phyloP scores from a whole-genome alignment of 2,329 filamentous ascomycete species.

The Fonsecaea pedrosoi region DNA sequence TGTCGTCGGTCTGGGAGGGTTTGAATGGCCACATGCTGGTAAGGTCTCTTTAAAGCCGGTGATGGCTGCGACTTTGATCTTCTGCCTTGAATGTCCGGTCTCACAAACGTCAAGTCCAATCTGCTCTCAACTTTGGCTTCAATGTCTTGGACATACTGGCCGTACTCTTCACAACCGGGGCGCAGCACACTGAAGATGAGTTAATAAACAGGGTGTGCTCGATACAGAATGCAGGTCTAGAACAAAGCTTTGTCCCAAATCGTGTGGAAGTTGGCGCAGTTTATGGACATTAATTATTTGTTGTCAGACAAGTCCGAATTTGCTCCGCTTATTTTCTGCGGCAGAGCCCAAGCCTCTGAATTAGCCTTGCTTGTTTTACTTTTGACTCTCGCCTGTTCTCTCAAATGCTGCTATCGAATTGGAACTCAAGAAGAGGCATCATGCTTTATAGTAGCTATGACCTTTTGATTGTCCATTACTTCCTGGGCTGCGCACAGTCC shows the following conservation, averaged over 20 bases:
- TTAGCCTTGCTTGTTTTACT: too few relatives aligned
- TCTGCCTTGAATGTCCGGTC: not conserved
- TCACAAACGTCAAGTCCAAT: not conserved
- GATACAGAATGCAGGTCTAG: not conserved
- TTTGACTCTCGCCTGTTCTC: too few relatives aligned
- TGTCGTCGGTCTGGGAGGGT: slow-evolving; percentile 8
- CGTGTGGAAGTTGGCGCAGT: not conserved
- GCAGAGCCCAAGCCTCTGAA: too few relatives aligned
- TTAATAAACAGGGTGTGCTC: not conserved
- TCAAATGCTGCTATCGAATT: too few relatives aligned
- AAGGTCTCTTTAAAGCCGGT: not conserved
- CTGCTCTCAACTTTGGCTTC: not conserved
- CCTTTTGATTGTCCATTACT: too few relatives aligned
- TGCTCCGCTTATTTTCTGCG: too few relatives aligned
- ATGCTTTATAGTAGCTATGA: too few relatives aligned
- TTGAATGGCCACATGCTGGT: slow-evolving; percentile 36
- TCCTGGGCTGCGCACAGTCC: too few relatives aligned
- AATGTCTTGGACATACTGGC: not conserved
- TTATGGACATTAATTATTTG: not conserved
- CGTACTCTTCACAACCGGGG: not conserved
- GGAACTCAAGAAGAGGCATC: too few relatives aligned
- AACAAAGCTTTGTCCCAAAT: not conserved
- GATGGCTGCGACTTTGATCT: not conserved
- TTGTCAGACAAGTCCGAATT: not conserved
- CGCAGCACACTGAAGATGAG: not conserved